phyloP scores from a whole-genome alignment of 140 eudicot species.

The Senecio squalidus region DNA sequence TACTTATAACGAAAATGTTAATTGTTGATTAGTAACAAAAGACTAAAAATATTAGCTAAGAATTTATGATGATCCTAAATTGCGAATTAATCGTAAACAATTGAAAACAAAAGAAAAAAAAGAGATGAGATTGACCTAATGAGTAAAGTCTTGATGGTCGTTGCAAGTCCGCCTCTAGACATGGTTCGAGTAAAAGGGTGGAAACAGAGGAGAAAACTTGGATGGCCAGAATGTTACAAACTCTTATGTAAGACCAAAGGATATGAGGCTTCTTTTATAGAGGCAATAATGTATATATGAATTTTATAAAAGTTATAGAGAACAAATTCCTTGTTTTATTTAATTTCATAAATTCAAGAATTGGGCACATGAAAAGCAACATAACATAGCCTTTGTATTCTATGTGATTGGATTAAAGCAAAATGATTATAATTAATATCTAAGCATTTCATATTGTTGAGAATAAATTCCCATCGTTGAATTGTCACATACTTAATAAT shows the following conservation, averaged over 20 bases:
- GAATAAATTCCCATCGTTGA: no score
- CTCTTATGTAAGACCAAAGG: neutral
- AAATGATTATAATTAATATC: conserved; percentile 1
- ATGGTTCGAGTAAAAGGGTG: neutral
- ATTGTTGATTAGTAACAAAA: neutral
- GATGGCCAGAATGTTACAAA: neutral
- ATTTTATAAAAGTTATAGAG: neutral
- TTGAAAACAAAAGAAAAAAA: neutral
- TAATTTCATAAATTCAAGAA: neutral
- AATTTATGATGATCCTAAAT: neutral
- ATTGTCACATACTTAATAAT: no score
- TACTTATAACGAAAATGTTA: neutral
- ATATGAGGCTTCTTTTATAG: conserved; percentile 17
- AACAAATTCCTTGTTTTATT: neutral
- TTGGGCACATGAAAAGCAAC: neutral
- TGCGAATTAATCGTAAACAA: neutral
- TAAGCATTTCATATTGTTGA: no score
- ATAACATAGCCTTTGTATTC: neutral
- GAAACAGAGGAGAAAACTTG: neutral
- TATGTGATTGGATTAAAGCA: neutral
- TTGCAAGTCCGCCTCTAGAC: conserved; percentile 24
- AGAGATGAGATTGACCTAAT: conserved; percentile 2
- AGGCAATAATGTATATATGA: neutral
- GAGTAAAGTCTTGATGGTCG: conserved; percentile 7
- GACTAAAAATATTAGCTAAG: neutral